Evolutionary conservation across 768 basidiomycete genomes (phyloP).

Genomic region (Dendrothele bispora): DNA sequence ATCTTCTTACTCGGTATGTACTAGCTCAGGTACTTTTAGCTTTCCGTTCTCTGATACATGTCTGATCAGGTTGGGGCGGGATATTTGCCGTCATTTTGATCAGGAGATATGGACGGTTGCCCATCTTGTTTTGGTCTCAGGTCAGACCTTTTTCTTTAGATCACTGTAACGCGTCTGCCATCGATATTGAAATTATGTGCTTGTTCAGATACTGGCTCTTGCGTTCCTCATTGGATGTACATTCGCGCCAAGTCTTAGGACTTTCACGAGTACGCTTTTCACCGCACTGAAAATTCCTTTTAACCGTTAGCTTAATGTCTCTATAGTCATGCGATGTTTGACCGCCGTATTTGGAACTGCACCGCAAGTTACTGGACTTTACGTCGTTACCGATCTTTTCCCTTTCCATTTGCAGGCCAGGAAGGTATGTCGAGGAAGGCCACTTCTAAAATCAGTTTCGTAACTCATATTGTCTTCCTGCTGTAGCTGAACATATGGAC

Average conservation of each 20-base stretch:
- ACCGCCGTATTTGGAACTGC: conserved; percentile 60
- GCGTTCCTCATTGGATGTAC: conserved; percentile 61
- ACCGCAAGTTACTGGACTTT: conserved; percentile 64
- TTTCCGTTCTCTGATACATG: background rate
- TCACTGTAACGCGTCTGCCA: no score
- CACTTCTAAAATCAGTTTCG: background rate
- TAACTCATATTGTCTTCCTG: background rate
- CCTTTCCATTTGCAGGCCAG: conserved; percentile 71
- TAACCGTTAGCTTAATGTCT: background rate
- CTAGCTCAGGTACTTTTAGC: background rate
- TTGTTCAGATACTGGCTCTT: conserved; percentile 47
- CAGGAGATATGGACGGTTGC: conserved; percentile 62
- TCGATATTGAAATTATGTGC: no score
- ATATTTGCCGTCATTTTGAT: conserved; percentile 66
- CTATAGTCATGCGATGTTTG: conserved; percentile 53
- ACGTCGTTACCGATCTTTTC: conserved; percentile 61
- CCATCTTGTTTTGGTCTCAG: conserved; percentile 73
- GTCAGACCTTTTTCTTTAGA: no score
- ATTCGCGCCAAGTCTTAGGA: conserved; percentile 54
- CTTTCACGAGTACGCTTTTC: conserved; percentile 51
- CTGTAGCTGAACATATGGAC: conserved; percentile 67
- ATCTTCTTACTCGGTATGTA: conserved; percentile 57
- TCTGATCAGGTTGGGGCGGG: conserved; percentile 52
- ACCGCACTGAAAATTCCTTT: background rate
- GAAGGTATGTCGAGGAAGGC: conserved; percentile 48